A percentile compares a stretch with the other conserved stretches of the same genome.
phyloP scores from a whole-genome alignment of 176 grass and related monocot genomes.

The Bonia amplexicaulis region DNA sequence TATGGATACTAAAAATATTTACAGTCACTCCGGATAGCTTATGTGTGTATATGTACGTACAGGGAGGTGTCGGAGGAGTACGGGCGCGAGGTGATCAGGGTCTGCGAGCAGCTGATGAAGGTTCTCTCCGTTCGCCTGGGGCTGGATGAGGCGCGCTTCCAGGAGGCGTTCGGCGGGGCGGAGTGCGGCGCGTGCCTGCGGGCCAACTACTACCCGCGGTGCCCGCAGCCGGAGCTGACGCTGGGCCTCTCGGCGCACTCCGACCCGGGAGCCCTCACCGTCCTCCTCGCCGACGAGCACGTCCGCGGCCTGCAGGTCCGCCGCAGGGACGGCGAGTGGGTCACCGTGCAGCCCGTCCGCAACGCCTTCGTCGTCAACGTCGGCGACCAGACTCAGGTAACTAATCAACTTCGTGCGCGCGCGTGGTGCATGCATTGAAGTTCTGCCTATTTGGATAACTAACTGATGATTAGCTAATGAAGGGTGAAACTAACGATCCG shows the following conservation, averaged over 20 bases:
- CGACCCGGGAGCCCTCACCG: slow-evolving; percentile 66
- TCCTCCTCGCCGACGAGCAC: slow-evolving; percentile 71
- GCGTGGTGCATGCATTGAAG: background rate
- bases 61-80: slow-evolving; percentile 68
- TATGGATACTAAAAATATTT: background rate
- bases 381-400: slow-evolving; percentile 77
- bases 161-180: slow-evolving; percentile 50
- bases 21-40: background rate
- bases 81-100: slow-evolving; percentile 41
- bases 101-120: slow-evolving; percentile 62
- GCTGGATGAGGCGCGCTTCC: slow-evolving; percentile 49
- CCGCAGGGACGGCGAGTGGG: slow-evolving; percentile 51
- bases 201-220: slow-evolving; percentile 90
- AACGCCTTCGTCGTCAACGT: slow-evolving; percentile 78
- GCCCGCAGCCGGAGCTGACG: slow-evolving; percentile 90
- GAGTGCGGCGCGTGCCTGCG: slow-evolving; percentile 52
- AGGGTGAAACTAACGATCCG: background rate
- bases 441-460: background rate
- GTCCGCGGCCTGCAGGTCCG: slow-evolving; percentile 78
- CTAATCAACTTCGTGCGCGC: background rate
- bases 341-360: slow-evolving; percentile 64
- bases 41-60: background rate
- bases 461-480: background rate
- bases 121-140: slow-evolving; percentile 66
- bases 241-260: slow-evolving; percentile 91